A percentile compares a stretch with the other conserved stretches of the same genome.
phyloP scores from a whole-genome alignment of 1,284 basidiomycete species.

The Ustilago trichophora region DNA sequence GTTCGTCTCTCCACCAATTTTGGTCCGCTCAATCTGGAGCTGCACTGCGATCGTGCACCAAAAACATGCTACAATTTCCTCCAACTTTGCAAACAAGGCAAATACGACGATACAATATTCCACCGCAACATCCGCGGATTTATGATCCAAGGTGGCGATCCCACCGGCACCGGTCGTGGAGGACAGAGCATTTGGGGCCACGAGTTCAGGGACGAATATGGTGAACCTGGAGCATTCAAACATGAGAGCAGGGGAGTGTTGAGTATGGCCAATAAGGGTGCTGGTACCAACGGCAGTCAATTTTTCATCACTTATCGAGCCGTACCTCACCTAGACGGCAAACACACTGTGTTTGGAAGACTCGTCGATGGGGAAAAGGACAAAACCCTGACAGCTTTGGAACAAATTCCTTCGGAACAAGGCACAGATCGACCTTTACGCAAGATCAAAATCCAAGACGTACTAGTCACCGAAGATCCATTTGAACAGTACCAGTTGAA shows the following conservation, averaged over 20 bases:
- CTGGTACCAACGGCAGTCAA: constrained; percentile 60
- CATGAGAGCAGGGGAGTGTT: constrained; percentile 56
- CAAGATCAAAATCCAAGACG: constrained; percentile 72
- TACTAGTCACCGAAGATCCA: constrained; percentile 56
- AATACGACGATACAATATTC: constrained; percentile 86
- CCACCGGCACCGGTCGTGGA: constrained; percentile 92
- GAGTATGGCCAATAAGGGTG: constrained; percentile 64
- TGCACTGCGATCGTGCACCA: constrained; percentile 89
- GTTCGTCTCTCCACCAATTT: constrained; percentile 84
- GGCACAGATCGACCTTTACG: constrained; percentile 87
- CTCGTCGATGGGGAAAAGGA: constrained; percentile 90
- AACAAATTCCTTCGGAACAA: constrained; percentile 80
- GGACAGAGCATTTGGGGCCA: constrained; percentile 94
- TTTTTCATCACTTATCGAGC: constrained; percentile 61
- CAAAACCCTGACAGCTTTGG: constrained; percentile 79
- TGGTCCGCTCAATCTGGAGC: constrained; percentile 87
- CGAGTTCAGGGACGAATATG: constrained; percentile 91
- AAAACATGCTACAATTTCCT: constrained; percentile 97
- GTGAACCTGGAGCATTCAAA: constrained; percentile 65
- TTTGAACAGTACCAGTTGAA: constrained; percentile 54
- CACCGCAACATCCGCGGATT: constrained; percentile 95
- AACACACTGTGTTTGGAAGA: constrained; percentile 91
- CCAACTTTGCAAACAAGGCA: constrained; percentile 74
- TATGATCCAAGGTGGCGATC: constrained; percentile 98
- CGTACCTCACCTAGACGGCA: constrained; percentile 77